Evolutionary conservation across 2,329 filamentous ascomycete genomes (phyloP).

Genomic region (Pochonia chlamydosporia): DNA sequence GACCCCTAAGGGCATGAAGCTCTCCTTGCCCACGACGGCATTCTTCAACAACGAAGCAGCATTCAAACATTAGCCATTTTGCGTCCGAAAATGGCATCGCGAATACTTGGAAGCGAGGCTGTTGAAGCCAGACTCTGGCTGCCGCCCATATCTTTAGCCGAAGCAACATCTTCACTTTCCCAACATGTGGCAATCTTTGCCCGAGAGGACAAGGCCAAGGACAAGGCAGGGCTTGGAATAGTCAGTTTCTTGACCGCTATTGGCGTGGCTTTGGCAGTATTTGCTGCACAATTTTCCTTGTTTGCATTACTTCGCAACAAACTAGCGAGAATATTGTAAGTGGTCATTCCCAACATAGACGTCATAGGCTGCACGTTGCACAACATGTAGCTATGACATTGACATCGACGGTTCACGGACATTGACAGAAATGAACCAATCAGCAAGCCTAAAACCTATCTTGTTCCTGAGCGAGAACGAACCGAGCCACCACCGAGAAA

Average conservation of each 20-base stretch:
- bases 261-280: slow-evolving; percentile 55
- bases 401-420: neutral
- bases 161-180: neutral
- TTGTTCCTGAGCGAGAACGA: slow-evolving; percentile 79
- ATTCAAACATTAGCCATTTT: neutral
- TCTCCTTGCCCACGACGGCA: neutral
- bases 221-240: slow-evolving; percentile 37
- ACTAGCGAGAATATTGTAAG: slow-evolving; percentile 76
- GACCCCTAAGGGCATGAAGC: neutral
- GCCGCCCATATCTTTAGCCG: neutral
- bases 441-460: slow-evolving; percentile 77
- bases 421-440: neutral
- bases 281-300: slow-evolving; percentile 57
- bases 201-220: slow-evolving; percentile 24
- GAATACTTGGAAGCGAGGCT: neutral
- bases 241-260: slow-evolving; percentile 57
- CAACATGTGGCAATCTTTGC: slow-evolving; percentile 1
- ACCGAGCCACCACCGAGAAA: slow-evolving; percentile 64
- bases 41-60: neutral
- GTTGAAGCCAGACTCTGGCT: neutral
- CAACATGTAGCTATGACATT: too few relatives aligned
- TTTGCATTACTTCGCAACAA: slow-evolving; percentile 76
- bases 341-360: neutral
- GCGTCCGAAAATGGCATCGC: slow-evolving; percentile 2
- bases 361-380: too few relatives aligned